Base-by-base conservation (phyloP, 31 red algal genomes). In the Asparagopsis taxiformis region DNA sequence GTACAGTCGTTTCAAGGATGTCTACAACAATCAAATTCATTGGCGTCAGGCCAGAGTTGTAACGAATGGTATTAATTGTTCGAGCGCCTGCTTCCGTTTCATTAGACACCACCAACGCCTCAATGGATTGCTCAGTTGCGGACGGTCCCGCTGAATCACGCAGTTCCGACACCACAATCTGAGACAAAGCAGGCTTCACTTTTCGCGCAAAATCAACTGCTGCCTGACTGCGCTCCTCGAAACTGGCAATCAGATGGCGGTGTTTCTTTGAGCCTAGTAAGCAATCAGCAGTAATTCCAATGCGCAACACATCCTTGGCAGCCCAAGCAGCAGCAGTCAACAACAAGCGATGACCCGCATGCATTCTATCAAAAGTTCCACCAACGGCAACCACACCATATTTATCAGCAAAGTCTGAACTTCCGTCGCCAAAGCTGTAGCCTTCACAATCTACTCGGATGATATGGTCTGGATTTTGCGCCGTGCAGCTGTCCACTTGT, bases 291-390 rank as follows among this genome's bases (percentile, higher is more conserved):
- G 87, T 86, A 11, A 98, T 68, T 20, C 95, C 95, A 59, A 98
- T 70, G 4, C 76, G 65, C 21, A 98, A 64, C 10, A 44, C 74
- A 16, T 31, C 19, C 11, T 68, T 28, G 3, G 70, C 73, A 50
- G 70, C 72, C 68, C 75, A 91, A 15, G 85, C 73, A 2, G 90
- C 86, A 52, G 74, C 90, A 25, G 90, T 84, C 32, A 98, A 82
- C 31, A 98, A 80, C 31, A 98, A 74, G 6, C 95, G 72, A 68
- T 98, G 95, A 22, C 95, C 95, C 0, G 95, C 95, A 57, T 98
- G 95, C 33, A 98, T 33, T 51, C 72, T 72, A 66, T 98, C 95
- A 80, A 98, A 98, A 28, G 95, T 98, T 21, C 95, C 95, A 20
- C 95, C 95, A 11, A 98, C 95, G 32, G 85, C 90, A 4, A 98